Base-by-base conservation (phyloP, 495 filamentous ascomycete species). In the Umbilicaria muhlenbergii region DNA sequence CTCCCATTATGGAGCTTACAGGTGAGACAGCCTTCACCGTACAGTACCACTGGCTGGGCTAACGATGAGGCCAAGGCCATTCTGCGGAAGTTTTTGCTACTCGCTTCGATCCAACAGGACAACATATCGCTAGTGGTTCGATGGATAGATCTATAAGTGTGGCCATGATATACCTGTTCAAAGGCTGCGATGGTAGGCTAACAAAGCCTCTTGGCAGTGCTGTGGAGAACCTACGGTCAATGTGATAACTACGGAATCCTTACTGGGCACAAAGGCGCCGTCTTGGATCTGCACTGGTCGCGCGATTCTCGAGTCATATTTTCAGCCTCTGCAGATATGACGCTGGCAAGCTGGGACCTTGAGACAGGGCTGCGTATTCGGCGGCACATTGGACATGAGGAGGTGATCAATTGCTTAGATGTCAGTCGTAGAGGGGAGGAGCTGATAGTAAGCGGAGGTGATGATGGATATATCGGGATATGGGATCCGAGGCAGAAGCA, bases 401-500 rank as follows among this genome's bases (percentile, higher is more conserved):
- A 95, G 54, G 75, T 94, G 21, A 77, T 99, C 58, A 96, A 96
- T 59, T 75, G 78, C 49, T 67, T 96, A 53, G 86, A 92, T 50
- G 78, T 91, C 38, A 85, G 77, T 63, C 83, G 76, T 52, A 71
- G 92, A 51, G 91, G 91, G 12, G 86, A 91, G 53, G 89, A 96
- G 56, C 54, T 96, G 40, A 62, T 96, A 31, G 71, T 94, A 38
- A 92, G 81, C 51, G 91, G 79, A 10, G 86, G 81, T 53, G 88
- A 99, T 55, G 91, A 99, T 61, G 88, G 89, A 6, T 83, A 76
- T 52, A 86, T 96, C 47, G 88, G 87, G 21, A 85, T 95, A 21
- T 99, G 92, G 92, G 91, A 99, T 57, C 86, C 91, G 32, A 74
- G 92, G 44, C 83, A 88, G 46, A 99, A 95, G 58, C 73, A 82